Conservation (phyloP, 2,329 filamentous ascomycete genomes). For the Colletotrichum navitas region DNA sequence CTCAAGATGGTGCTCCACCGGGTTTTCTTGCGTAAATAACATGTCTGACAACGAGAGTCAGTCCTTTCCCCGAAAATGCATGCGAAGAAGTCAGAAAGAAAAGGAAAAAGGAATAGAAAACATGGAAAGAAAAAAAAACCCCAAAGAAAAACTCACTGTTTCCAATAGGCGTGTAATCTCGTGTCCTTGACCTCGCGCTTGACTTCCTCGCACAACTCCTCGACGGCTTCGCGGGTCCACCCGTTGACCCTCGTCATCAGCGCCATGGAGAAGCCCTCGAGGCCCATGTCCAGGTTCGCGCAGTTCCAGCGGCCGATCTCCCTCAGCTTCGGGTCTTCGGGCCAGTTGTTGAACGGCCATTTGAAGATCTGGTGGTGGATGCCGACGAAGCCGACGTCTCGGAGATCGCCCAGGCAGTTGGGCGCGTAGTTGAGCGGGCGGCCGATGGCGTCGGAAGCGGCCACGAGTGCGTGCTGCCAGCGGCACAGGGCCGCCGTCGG, state of each 20-base stretch:
- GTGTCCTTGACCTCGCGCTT: slow-evolving; percentile 45
- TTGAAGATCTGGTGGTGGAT: slow-evolving; percentile 14
- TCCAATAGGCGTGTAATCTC: slow-evolving; percentile 47
- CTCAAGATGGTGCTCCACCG: background rate
- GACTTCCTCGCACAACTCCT: slow-evolving; percentile 43
- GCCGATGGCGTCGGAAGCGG: slow-evolving; percentile 48
- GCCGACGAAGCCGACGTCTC: slow-evolving; percentile 21
- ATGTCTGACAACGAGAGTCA: background rate
- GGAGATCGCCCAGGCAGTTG: slow-evolving; percentile 45
- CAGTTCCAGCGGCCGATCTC: slow-evolving; percentile 42
- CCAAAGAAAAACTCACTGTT: slow-evolving; percentile 5
- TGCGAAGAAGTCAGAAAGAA: background rate
- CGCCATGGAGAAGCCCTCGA: slow-evolving; percentile 52
- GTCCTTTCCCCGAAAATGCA: background rate
- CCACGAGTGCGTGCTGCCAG: slow-evolving; percentile 49
- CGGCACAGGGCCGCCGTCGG: slow-evolving; percentile 47
- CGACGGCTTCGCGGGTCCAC: slow-evolving; percentile 50
- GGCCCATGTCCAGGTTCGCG: slow-evolving; percentile 50
- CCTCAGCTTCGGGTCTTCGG: slow-evolving; percentile 41
- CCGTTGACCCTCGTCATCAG: slow-evolving; percentile 53
- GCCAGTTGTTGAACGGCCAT: slow-evolving; percentile 43
- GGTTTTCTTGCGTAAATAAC: slow-evolving; percentile 11
- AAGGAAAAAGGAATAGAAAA: background rate
- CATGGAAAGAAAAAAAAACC: background rate
- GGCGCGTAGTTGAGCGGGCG: slow-evolving; percentile 48